Base-by-base conservation (phyloP, 768 basidiomycete genomes). In the Tricholoma sp. region DNA sequence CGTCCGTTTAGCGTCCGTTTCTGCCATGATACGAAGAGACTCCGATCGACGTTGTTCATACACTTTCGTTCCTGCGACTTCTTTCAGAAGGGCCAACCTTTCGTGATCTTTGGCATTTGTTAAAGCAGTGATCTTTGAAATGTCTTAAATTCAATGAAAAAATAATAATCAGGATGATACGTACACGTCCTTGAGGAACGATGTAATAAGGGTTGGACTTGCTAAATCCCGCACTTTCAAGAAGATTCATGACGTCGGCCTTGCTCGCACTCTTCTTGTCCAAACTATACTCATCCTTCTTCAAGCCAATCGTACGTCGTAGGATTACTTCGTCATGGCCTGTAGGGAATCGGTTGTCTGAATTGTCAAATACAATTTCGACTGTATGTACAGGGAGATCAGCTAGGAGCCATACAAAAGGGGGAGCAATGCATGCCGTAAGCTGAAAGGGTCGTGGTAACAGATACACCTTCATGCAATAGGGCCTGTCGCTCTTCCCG, bases 181-280 rank as follows among this genome's bases (percentile, higher is more conserved):
- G 71, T 64, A 97, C 95, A 51, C 96, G 78, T 52, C 97, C 97
- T 76, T 99, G 97, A 2, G 97, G 97, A 0, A 98, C 96, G 61
- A 99, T 99, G 65, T 98, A 99, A 69, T 98, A 99, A 0, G 97
- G 97, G 66, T 98, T 99, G n/a, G 89, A 89, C 67, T 93, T 91
- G 74, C 91, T 94, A 76, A 99, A 99, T 0, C 97, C 96, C 1
- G 97, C 97, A 66, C 88, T 91, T 69, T 98, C 97, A 47, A 99
- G 81, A 24, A 98, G 77, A 65, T 93, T 95, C 92, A 97, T 96
- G 17, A 99, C 92, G 65, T 99, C 97, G 3, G 94, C 96, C 70
- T 97, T 97, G 70, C 85, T 90, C 0, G 90, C 89, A 59, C 89
- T 93, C 76, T 98, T 98, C 76, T 89, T 89, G 72, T 99, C 96